Base-by-base conservation (phyloP, 1,284 basidiomycete genomes). In the Taiwanofungus camphoratus region DNA sequence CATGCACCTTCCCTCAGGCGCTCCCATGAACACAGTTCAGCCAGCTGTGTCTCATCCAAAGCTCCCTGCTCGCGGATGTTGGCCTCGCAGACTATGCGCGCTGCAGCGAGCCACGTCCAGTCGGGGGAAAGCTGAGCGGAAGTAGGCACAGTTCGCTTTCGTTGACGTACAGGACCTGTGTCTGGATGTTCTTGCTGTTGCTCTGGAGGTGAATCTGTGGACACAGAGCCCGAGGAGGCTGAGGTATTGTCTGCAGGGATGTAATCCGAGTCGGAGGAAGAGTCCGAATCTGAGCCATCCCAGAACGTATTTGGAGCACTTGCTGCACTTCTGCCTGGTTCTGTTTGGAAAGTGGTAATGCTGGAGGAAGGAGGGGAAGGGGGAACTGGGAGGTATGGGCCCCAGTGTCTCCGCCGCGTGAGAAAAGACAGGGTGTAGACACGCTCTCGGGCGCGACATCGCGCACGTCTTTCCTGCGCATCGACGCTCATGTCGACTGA, bases 351-450 rank as follows among this genome's bases (percentile, higher is more conserved):
- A 16, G 18, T 9, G 31, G 6, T 8, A 16, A 33, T 16, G 31
- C 11, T 8, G 8, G 8, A 16, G 31, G 31, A n/a, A 8, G 16
- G 31, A 8, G 31, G 11, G 6, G 39, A 35, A 3, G 32, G 27
- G 15, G 22, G 44, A 9, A 63, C 56, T 3, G 57, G 57, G 2
- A 68, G 58, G 51, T 62, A 76, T 1, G 73, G 73, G 1, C 73
- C 73, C 69, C 70, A 76, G 15, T 62, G 54, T 15, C 73, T 62
- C 35, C 67, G 59, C 3, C 58, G 58, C 19, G 58, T 54, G n/a
- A 73, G 62, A 39, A 72, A 76, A 24, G 63, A 61, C 56, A 76
- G 65, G 39, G 73, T 65, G 51, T 74, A 76, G 3, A 71, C 71
- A 24, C 63, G 63, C 44, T 60, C 63, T 26, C 70, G 60, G 5